phyloP scores from a whole-genome alignment of 805 yeast genomes.

The Cyberlindnera veronae region DNA sequence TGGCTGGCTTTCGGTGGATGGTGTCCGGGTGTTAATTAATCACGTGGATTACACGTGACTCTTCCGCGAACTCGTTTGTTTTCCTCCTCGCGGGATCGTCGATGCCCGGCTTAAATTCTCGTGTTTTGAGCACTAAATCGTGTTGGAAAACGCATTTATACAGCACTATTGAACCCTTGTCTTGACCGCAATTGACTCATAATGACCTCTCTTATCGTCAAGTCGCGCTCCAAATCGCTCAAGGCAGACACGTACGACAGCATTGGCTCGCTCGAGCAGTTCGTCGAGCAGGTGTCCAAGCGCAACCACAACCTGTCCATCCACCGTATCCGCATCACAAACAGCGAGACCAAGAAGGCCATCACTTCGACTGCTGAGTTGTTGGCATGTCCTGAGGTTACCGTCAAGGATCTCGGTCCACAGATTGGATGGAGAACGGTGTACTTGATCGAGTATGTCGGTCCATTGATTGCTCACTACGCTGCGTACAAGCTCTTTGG shows the following conservation, averaged over 20 bases:
- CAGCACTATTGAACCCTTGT: too few relatives aligned
- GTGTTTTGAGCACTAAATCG: too few relatives aligned
- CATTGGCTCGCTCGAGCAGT: slow-evolving; percentile 34
- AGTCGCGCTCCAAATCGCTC: slow-evolving; percentile 59
- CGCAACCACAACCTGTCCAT: slow-evolving; percentile 41
- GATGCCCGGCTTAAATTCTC: too few relatives aligned
- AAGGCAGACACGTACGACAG: slow-evolving; percentile 40
- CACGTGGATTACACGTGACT: neutral
- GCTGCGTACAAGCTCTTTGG: slow-evolving; percentile 46
- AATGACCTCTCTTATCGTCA: slow-evolving; percentile 37
- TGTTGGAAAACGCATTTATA: too few relatives aligned
- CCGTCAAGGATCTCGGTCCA: slow-evolving; percentile 86
- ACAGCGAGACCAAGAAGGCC: slow-evolving; percentile 17
- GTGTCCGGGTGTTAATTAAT: neutral
- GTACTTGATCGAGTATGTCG: slow-evolving; percentile 82
- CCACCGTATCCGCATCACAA: slow-evolving; percentile 53
- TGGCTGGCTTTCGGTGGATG: neutral
- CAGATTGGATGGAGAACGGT: slow-evolving; percentile 92
- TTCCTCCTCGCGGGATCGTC: neutral
- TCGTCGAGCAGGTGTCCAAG: slow-evolving; percentile 41
- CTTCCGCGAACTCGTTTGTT: neutral
- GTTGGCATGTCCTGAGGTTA: slow-evolving; percentile 36
- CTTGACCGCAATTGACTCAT: neutral
- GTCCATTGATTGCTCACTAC: slow-evolving; percentile 82
- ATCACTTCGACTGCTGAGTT: slow-evolving; percentile 17